A percentile compares a stretch with the other conserved stretches of the same genome.
phyloP scores from a whole-genome alignment of 345 rosid genomes.

The Laguncularia racemosa region DNA sequence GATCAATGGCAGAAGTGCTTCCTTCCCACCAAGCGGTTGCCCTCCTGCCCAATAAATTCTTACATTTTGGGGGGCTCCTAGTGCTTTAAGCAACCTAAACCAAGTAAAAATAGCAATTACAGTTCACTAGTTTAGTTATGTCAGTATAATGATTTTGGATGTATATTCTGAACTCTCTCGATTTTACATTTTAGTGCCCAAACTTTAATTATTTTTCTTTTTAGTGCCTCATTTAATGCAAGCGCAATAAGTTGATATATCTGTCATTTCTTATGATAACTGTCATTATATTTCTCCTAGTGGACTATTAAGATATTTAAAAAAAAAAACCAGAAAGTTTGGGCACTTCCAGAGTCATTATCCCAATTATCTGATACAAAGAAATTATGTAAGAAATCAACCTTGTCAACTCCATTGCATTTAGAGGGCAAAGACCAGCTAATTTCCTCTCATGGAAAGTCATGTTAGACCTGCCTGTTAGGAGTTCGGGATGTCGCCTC shows the following conservation, averaged over 20 bases:
- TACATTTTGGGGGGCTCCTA: conserved; percentile 69
- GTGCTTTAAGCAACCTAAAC: conserved; percentile 82
- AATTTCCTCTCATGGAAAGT: conserved; percentile 64
- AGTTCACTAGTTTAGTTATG: no score
- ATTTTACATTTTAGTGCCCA: no score
- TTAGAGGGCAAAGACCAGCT: conserved; percentile 90
- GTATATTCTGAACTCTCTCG: no score
- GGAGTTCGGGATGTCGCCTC: conserved; percentile 75
- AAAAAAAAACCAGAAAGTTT: not conserved
- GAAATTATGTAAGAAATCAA: conserved; percentile 12
- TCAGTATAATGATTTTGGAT: no score
- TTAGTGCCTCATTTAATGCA: no score
- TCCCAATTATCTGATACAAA: not conserved
- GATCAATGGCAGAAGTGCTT: conserved; percentile 60
- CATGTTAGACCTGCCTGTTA: conserved; percentile 81
- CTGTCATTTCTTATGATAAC: no score
- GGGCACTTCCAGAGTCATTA: not conserved
- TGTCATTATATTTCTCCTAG: not conserved
- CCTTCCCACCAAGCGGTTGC: conserved; percentile 77
- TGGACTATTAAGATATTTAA: not conserved
- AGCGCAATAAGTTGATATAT: no score
- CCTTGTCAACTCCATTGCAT: conserved; percentile 83
- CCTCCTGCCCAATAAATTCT: conserved; percentile 97
- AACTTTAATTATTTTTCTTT: no score
- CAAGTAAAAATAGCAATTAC: no score